These are phyloP conservation scores for Grosmannia huntii DNA, from an alignment of 2,329 filamentous ascomycete genomes.

Conservation along the genomic window DNA sequence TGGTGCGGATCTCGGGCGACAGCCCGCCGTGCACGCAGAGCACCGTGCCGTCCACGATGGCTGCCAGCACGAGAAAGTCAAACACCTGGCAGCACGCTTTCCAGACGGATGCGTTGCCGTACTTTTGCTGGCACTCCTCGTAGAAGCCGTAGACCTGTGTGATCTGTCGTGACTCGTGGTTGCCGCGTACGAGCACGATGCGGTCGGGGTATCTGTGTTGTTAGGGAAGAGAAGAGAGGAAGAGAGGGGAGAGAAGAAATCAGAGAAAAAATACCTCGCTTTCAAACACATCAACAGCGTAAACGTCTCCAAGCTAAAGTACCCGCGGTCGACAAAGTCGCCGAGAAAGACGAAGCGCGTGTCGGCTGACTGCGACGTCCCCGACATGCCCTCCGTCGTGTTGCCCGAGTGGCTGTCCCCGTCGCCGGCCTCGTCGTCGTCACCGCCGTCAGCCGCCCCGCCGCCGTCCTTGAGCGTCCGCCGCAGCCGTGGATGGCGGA, in stretches of 20 bases:
- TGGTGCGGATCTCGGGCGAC: conserved; percentile 84
- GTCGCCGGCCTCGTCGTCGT: background rate
- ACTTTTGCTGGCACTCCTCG: conserved; percentile 95
- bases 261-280: conserved; percentile 36
- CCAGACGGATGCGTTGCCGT: conserved; percentile 98
- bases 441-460: conserved; percentile 18
- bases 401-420: conserved; percentile 22
- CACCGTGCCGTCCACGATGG: conserved; percentile 96
- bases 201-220: conserved; percentile 73
- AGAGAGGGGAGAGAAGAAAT: conserved; percentile 1
- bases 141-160: conserved; percentile 99
- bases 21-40: conserved; percentile 94
- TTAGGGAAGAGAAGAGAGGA: conserved; percentile 12
- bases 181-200: conserved; percentile 91
- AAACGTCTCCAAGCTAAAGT: conserved; percentile 97
- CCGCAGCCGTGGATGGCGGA: conserved; percentile 75
- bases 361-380: conserved; percentile 33
- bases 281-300: conserved; percentile 95
- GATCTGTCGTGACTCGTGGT: conserved; percentile 94
- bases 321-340: conserved; percentile 93
- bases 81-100: conserved; percentile 99
- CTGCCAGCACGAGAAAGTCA: conserved; percentile 90
- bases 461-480: conserved; percentile 66
- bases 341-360: conserved; percentile 53
- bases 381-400: conserved; percentile 18